These are phyloP conservation scores for Tephrocybe sp. DNA, from an alignment of 768 basidiomycete genomes.

Conservation along the genomic window DNA sequence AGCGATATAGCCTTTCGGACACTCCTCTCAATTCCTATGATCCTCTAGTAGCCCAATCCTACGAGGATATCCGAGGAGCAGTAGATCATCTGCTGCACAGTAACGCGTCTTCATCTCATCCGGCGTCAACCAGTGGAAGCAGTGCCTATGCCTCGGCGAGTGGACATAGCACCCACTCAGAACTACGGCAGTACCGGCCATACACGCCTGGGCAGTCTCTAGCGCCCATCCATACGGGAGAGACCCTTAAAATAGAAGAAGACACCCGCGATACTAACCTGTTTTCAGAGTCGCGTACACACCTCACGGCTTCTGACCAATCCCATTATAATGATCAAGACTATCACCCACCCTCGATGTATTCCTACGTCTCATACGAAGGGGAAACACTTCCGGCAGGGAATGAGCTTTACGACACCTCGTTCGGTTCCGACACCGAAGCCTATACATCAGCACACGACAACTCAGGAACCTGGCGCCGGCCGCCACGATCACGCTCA, in stretches of 20 bases:
- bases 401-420: constrained; percentile 40
- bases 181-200: constrained; percentile 32
- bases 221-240: constrained; percentile 63
- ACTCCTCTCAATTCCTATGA: constrained; percentile 2
- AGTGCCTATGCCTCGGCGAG: neutral
- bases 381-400: constrained; percentile 32
- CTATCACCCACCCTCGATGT: constrained; percentile 30
- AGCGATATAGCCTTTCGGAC: constrained; percentile 15
- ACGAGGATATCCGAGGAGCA: constrained; percentile 9
- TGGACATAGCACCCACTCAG: neutral
- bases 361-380: constrained; percentile 33
- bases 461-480: constrained; percentile 45
- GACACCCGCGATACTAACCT: constrained; percentile 24
- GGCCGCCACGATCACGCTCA: constrained; percentile 64
- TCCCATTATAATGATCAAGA: constrained; percentile 39
- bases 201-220: constrained; percentile 65
- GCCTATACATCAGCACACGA: constrained; percentile 67
- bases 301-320: constrained; percentile 13
- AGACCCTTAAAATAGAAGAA: constrained; percentile 56
- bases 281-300: constrained; percentile 19
- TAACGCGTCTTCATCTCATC: constrained; percentile 1
- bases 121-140: constrained; percentile 1
- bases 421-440: constrained; percentile 65
- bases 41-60: constrained; percentile 1
- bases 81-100: constrained; percentile 1